Evolutionary conservation across 2,329 filamentous ascomycete species (phyloP).

Genomic region (Clarireedia monteithiana): DNA sequence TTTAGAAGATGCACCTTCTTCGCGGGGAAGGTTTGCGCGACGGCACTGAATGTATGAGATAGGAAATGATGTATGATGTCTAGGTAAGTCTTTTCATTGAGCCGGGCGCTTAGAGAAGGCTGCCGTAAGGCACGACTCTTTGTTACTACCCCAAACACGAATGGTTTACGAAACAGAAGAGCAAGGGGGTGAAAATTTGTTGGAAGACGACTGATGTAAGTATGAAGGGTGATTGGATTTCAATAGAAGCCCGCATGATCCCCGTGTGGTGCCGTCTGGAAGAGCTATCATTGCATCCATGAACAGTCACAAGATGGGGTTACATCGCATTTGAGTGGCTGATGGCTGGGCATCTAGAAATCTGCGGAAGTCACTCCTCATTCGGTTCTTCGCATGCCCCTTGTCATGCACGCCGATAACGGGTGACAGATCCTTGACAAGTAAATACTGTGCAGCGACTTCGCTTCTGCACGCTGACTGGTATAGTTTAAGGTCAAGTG

Average conservation of each 20-base stretch:
- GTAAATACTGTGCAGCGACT: conserved; percentile 16
- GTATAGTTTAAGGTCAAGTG: conserved; percentile 43
- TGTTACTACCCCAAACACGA: conserved; percentile 13
- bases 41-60: conserved; percentile 24
- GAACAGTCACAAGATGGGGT: conserved; percentile 10
- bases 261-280: conserved; percentile 4
- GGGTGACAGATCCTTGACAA: conserved; percentile 8
- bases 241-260: conserved; percentile 11
- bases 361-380: conserved; percentile 3
- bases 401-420: conserved; percentile 26
- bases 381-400: conserved; percentile 17
- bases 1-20: conserved; percentile 12
- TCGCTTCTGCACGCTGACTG: conserved; percentile 25
- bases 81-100: conserved; percentile 16
- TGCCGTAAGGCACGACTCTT: conserved; percentile 25
- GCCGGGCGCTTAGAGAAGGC: conserved; percentile 30
- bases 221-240: conserved; percentile 15
- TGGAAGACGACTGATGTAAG: conserved; percentile 10
- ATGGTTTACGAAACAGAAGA: conserved; percentile 12
- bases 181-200: conserved; percentile 20
- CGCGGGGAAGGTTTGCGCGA: conserved; percentile 20
- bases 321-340: conserved; percentile 15
- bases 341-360: conserved; percentile 3
- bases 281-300: background rate
- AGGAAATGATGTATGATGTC: conserved; percentile 13